Evolutionary conservation across 2,329 filamentous ascomycete genomes (phyloP).

Genomic region (Penicillium sp.): DNA sequence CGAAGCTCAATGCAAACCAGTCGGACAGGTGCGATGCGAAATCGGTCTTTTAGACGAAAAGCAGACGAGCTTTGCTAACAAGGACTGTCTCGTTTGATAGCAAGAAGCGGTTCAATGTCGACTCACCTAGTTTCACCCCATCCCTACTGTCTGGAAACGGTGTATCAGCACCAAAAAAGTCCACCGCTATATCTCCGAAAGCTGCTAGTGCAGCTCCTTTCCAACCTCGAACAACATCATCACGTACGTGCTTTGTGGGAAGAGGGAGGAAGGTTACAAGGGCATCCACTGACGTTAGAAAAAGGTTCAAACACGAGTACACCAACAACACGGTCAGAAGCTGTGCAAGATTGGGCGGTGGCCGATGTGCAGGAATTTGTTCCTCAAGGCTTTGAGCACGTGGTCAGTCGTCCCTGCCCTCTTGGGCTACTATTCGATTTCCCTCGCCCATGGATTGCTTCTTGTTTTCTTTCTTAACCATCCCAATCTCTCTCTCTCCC

Average conservation of each 20-base stretch:
- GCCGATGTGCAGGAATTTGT: conserved; percentile 52
- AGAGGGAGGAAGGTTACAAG: not conserved
- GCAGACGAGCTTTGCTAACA: conserved; percentile 20
- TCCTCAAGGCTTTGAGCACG: conserved; percentile 56
- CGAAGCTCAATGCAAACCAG: conserved; percentile 55
- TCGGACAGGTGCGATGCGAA: conserved; percentile 38
- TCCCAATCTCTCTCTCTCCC: not conserved
- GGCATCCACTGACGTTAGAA: conserved; percentile 24
- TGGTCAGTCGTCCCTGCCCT: conserved; percentile 40
- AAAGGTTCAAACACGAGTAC: conserved; percentile 45
- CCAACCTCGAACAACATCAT: conserved; percentile 44
- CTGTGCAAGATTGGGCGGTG: conserved; percentile 46
- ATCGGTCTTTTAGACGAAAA: conserved; percentile 1
- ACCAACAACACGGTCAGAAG: conserved; percentile 42
- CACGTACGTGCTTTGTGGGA: conserved; percentile 34
- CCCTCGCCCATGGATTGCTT: not conserved
- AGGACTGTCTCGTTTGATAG: conserved; percentile 18
- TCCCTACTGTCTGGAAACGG: conserved; percentile 45
- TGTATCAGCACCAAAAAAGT: conserved; percentile 57
- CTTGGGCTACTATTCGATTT: not conserved
- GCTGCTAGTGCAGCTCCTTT: conserved; percentile 77
- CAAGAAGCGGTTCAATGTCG: conserved; percentile 83
- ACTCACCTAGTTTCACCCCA: conserved; percentile 93
- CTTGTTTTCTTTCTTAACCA: not conserved
- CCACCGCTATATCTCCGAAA: conserved; percentile 77